Conservation (phyloP, 371 early-diverging fungal species). For the Cokeromyces recurvatus region DNA sequence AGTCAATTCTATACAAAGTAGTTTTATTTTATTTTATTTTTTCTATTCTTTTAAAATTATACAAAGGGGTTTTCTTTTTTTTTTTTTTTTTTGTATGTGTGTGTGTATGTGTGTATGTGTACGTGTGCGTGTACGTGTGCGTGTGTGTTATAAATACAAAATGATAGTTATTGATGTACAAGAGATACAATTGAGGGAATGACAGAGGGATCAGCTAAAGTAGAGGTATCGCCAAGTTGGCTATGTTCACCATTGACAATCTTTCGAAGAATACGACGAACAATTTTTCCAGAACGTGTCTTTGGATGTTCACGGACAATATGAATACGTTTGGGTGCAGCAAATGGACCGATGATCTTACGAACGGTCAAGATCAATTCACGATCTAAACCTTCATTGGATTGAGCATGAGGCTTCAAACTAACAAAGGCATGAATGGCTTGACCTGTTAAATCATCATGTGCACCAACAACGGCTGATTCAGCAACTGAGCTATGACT, state of each 20-base stretch:
- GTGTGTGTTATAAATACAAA: not conserved
- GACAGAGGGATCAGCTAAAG: conserved; percentile 71
- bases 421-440: conserved; percentile 68
- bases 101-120: no score
- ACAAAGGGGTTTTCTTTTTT: no score
- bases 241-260: conserved; percentile 80
- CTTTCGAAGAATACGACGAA: conserved; percentile 85
- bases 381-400: conserved; percentile 41
- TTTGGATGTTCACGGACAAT: conserved; percentile 89
- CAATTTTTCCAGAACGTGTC: conserved; percentile 95
- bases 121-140: no score
- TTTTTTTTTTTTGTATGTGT: no score
- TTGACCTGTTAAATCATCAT: conserved; percentile 92
- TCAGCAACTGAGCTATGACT: conserved; percentile 78
- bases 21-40: no score
- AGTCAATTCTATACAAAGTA: no score
- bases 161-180: not conserved
- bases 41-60: no score
- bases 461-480: conserved; percentile 91
- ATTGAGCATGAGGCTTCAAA: conserved; percentile 50
- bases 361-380: conserved; percentile 75
- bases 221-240: conserved; percentile 84
- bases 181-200: conserved; percentile 4
- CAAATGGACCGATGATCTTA: conserved; percentile 88
- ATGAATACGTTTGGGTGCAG: conserved; percentile 86